Percentiles rank a stretch among this genome's conserved stretches.
Evolutionary conservation across 2,329 filamentous ascomycete species (phyloP).

Genomic region (Nemania abortiva): DNA sequence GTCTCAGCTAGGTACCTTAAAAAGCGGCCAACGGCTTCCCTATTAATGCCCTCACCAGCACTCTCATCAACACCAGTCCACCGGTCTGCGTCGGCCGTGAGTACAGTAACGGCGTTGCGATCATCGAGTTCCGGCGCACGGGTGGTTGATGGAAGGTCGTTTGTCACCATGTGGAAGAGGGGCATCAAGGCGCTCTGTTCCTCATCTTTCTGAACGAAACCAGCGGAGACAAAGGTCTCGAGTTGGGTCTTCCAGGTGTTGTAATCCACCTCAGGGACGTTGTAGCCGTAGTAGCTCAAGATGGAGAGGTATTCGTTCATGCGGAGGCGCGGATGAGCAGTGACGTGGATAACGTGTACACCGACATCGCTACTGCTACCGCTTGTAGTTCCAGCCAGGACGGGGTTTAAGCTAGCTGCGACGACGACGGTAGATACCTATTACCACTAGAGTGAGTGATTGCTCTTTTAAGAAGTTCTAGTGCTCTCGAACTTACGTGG

Average conservation of each 20-base stretch:
- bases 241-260: conserved; percentile 75
- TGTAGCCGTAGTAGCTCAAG: conserved; percentile 79
- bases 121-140: conserved; percentile 82
- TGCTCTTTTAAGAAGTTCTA: too few relatives aligned
- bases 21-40: conserved; percentile 73
- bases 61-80: conserved; percentile 70
- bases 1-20: conserved; percentile 71
- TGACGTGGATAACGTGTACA: conserved; percentile 79
- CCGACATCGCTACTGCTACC: conserved; percentile 8
- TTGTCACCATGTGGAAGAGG: conserved; percentile 78
- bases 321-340: conserved; percentile 80
- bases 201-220: conserved; percentile 64
- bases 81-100: conserved; percentile 71
- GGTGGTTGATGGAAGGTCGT: conserved; percentile 75
- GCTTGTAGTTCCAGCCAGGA: conserved; percentile 48
- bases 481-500: too few relatives aligned
- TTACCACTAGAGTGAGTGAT: too few relatives aligned
- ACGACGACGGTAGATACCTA: conserved; percentile 81
- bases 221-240: conserved; percentile 73
- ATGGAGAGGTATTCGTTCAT: conserved; percentile 82
- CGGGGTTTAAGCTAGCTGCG: conserved; percentile 73
- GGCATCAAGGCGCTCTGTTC: conserved; percentile 81
- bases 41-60: conserved; percentile 66
- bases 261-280: conserved; percentile 75
- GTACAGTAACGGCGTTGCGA: conserved; percentile 71